Percentiles rank a stretch among this genome's conserved stretches.
Conservation (phyloP, 2,329 filamentous ascomycete genomes). For the Xylaria sp. region DNA sequence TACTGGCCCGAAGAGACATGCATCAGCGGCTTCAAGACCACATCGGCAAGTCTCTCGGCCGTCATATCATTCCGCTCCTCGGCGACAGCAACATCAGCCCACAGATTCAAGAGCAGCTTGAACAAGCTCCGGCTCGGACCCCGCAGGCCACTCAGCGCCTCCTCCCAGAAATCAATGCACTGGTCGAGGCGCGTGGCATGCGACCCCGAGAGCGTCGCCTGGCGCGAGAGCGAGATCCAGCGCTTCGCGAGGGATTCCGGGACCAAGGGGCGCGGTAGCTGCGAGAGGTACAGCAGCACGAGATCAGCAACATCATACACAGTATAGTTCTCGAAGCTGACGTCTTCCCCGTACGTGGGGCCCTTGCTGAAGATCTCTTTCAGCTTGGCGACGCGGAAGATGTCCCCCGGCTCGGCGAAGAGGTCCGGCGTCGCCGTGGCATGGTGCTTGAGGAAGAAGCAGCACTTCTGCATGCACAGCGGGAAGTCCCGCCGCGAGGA, state of each 20-base stretch:
- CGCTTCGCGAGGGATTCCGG: slow-evolving; percentile 46
- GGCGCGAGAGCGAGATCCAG: slow-evolving; percentile 50
- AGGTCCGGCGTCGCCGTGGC: slow-evolving; percentile 45
- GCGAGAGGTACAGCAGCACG: slow-evolving; percentile 47
- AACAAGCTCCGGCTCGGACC: slow-evolving; percentile 47
- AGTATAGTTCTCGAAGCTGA: slow-evolving; percentile 46
- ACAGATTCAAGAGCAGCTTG: slow-evolving; percentile 51
- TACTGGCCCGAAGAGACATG: slow-evolving; percentile 43
- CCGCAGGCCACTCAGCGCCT: slow-evolving; percentile 48
- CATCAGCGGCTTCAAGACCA: slow-evolving; percentile 49
- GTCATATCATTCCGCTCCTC: slow-evolving; percentile 51
- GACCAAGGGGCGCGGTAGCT: slow-evolving; percentile 48
- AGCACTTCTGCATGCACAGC: slow-evolving; percentile 49
- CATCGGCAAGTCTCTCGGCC: slow-evolving; percentile 48
- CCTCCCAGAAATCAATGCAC: slow-evolving; percentile 55
- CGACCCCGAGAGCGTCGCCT: slow-evolving; percentile 45
- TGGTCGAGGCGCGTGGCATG: slow-evolving; percentile 46
- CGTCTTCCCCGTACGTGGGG: slow-evolving; percentile 47
- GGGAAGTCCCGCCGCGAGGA: slow-evolving; percentile 49
- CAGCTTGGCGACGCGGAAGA: slow-evolving; percentile 43
- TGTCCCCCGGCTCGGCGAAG: slow-evolving; percentile 46
- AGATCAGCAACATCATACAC: slow-evolving; percentile 51
- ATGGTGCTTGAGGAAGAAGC: slow-evolving; percentile 45
- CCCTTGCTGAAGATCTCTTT: slow-evolving; percentile 45
- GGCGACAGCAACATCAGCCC: slow-evolving; percentile 49